phyloP scores from a whole-genome alignment of 2,329 filamentous ascomycete genomes.

The Ophiognomonia clavigignenti-juglandacearum region DNA sequence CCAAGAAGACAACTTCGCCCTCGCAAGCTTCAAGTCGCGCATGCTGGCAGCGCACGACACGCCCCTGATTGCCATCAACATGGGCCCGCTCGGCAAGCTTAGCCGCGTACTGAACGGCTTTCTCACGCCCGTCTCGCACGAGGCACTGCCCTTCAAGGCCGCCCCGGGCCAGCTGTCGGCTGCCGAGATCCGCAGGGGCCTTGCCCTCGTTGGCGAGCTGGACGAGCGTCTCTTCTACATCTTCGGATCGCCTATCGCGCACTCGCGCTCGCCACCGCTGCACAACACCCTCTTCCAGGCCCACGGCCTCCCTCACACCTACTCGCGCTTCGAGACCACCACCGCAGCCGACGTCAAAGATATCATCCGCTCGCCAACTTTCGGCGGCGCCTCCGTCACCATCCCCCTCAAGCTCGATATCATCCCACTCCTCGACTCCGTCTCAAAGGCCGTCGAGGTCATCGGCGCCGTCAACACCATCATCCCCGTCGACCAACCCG shows the following conservation, averaged over 20 bases:
- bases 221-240: constrained; percentile 74
- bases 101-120: constrained; percentile 88
- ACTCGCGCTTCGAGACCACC: constrained; percentile 71
- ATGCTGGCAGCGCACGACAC: constrained; percentile 68
- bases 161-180: constrained; percentile 92
- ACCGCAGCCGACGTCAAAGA: constrained; percentile 54
- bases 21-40: constrained; percentile 75
- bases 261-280: constrained; percentile 79
- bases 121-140: constrained; percentile 91
- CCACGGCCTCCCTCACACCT: constrained; percentile 79
- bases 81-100: constrained; percentile 82
- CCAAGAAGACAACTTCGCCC: constrained; percentile 80
- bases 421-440: constrained; percentile 72
- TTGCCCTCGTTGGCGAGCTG: constrained; percentile 76
- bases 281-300: constrained; percentile 80
- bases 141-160: constrained; percentile 82
- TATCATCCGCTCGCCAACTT: constrained; percentile 65
- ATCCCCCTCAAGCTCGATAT: constrained; percentile 93
- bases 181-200: constrained; percentile 74
- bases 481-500: constrained; percentile 48
- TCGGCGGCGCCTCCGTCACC: constrained; percentile 92
- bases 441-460: constrained; percentile 70
- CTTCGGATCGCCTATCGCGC: constrained; percentile 79
- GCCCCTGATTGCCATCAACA: constrained; percentile 94
- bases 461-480: constrained; percentile 97